These are phyloP conservation scores for Pseudogymnoascus sp. DNA, from an alignment of 2,329 filamentous ascomycete genomes.

Conservation along the genomic window DNA sequence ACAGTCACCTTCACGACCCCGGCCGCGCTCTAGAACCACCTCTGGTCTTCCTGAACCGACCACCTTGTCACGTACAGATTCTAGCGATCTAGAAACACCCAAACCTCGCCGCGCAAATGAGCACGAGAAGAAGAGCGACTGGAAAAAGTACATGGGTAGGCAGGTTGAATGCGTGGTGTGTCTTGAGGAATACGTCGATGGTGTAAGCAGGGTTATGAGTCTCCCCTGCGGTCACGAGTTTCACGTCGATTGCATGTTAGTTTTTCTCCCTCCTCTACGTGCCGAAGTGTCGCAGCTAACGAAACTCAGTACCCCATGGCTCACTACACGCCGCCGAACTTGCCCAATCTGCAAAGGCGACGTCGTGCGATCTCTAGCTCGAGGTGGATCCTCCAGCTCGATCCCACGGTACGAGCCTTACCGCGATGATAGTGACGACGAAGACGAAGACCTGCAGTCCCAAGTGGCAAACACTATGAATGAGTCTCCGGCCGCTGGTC, in stretches of 20 bases:
- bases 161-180: slow-evolving; percentile 92
- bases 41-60: slow-evolving; percentile 50
- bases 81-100: slow-evolving; percentile 28
- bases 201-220: slow-evolving; percentile 92
- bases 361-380: slow-evolving; percentile 67
- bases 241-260: slow-evolving; percentile 97
- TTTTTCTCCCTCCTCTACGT: slow-evolving; percentile 27
- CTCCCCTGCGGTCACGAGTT: slow-evolving; percentile 97
- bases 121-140: slow-evolving; percentile 48
- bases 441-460: slow-evolving; percentile 28
- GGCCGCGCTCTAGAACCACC: slow-evolving; percentile 59
- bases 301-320: slow-evolving; percentile 73
- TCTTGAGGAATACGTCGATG: slow-evolving; percentile 91
- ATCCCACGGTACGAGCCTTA: slow-evolving; percentile 29
- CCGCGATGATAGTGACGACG: slow-evolving; percentile 31
- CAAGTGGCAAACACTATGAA: slow-evolving; percentile 2
- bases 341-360: slow-evolving; percentile 98
- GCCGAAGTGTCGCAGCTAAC: slow-evolving; percentile 10
- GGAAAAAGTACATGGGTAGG: slow-evolving; percentile 60
- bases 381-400: slow-evolving; percentile 26
- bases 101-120: slow-evolving; percentile 26
- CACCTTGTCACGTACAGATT: slow-evolving; percentile 38
- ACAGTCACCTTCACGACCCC: slow-evolving; percentile 42
- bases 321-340: slow-evolving; percentile 90
- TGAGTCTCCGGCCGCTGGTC: not conserved